These are phyloP conservation scores for Cercospora brassicicola DNA, from an alignment of 2,329 filamentous ascomycete species.

Conservation along the genomic window DNA sequence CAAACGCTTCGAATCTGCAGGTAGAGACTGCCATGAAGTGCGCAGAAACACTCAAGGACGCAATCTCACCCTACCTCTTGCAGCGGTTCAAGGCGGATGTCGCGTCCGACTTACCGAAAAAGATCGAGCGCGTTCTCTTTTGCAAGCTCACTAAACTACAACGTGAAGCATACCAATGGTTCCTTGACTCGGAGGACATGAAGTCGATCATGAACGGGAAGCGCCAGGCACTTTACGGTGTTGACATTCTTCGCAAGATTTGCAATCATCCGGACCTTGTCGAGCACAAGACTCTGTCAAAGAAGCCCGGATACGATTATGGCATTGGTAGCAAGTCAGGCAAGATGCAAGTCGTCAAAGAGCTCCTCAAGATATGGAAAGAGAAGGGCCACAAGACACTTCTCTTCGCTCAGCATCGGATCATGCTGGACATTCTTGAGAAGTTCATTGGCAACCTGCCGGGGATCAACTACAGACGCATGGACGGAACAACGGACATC, in stretches of 20 bases:
- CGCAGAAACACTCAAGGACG: slow-evolving; percentile 88
- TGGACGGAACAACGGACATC: slow-evolving; percentile 91
- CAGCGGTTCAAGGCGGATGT: slow-evolving; percentile 94
- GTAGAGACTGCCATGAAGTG: slow-evolving; percentile 94
- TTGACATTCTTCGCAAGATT: slow-evolving; percentile 90
- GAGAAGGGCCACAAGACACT: slow-evolving; percentile 90
- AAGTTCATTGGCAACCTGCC: slow-evolving; percentile 69
- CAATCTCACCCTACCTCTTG: slow-evolving; percentile 88
- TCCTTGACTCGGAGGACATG: slow-evolving; percentile 81
- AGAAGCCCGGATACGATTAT: slow-evolving; percentile 70
- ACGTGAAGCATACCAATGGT: slow-evolving; percentile 75
- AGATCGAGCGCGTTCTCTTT: slow-evolving; percentile 93
- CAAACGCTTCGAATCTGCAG: slow-evolving; percentile 89
- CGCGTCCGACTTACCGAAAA: slow-evolving; percentile 87
- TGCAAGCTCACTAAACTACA: slow-evolving; percentile 85
- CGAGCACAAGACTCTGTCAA: slow-evolving; percentile 62
- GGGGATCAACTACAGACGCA: slow-evolving; percentile 75
- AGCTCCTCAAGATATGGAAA: slow-evolving; percentile 84
- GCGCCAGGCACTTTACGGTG: slow-evolving; percentile 79
- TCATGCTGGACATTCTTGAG: slow-evolving; percentile 94
- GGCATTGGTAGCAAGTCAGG: slow-evolving; percentile 78
- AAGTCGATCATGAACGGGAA: slow-evolving; percentile 73
- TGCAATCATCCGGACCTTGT: slow-evolving; percentile 94
- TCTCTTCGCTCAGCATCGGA: slow-evolving; percentile 87
- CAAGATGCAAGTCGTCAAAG: slow-evolving; percentile 94